phyloP scores from a whole-genome alignment of 1,284 basidiomycete genomes.

The Fomitiporia mediterranea region DNA sequence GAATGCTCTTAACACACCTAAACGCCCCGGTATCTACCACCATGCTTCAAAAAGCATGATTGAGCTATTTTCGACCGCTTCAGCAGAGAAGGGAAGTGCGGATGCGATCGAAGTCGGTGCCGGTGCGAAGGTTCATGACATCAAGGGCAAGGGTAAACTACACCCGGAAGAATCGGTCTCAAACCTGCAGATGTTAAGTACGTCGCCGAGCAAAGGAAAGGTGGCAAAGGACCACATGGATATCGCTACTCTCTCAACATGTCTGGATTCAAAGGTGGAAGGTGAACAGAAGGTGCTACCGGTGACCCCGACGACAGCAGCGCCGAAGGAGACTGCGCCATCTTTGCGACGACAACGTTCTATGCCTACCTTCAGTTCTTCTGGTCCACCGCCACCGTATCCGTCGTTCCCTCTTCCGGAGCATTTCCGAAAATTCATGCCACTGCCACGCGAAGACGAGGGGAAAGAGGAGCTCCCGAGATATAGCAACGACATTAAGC shows the following conservation, averaged over 20 bases:
- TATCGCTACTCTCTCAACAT: not conserved
- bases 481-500: conserved; percentile 83
- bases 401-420: conserved; percentile 33
- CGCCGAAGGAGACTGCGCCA: conserved; percentile 17
- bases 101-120: conserved; percentile 17
- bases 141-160: conserved; percentile 8
- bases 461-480: conserved; percentile 76
- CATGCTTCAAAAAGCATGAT: conserved; percentile 59
- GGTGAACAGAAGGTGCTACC: not conserved
- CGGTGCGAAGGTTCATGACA: conserved; percentile 8
- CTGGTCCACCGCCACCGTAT: conserved; percentile 49
- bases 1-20: not conserved
- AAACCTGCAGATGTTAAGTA: not conserved
- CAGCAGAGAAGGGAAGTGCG: conserved; percentile 19
- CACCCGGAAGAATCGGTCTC: not conserved
- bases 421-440: conserved; percentile 1
- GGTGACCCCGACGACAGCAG: not conserved
- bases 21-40: conserved; percentile 50
- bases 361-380: conserved; percentile 50
- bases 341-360: conserved; percentile 46
- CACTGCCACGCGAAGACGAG: conserved; percentile 53
- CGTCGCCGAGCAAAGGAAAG: not conserved
- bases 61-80: conserved; percentile 36
- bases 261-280: not conserved
- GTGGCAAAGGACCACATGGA: not conserved